A percentile compares a stretch with the other conserved stretches of the same genome.
Evolutionary conservation across 257 asterid genomes (phyloP).

Genomic region (Paraleonurus japonicus): DNA sequence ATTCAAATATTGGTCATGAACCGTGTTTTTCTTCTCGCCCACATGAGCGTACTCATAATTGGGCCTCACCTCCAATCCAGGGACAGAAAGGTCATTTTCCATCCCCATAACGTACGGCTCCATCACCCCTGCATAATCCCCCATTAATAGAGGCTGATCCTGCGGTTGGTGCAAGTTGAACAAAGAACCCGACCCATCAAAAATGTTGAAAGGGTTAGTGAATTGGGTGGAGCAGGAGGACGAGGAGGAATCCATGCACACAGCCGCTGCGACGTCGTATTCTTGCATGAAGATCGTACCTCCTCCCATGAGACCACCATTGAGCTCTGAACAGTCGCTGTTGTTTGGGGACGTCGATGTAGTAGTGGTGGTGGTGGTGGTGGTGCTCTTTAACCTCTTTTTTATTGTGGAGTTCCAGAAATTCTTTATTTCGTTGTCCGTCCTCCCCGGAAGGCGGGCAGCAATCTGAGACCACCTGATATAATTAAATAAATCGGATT

Average conservation of each 20-base stretch:
- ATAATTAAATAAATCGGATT: neutral
- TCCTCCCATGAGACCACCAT: too few relatives aligned
- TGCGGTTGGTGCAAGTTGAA: conserved; percentile 22
- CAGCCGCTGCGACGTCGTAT: conserved; percentile 38
- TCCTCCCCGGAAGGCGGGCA: conserved; percentile 87
- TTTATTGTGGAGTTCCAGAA: conserved; percentile 91
- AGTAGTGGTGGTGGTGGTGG: conserved; percentile 16
- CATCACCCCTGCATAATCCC: conserved; percentile 41
- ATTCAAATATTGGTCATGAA: neutral
- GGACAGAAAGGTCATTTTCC: conserved; percentile 65
- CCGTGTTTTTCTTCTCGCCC: conserved; percentile 30
- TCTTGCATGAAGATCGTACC: conserved; percentile 84
- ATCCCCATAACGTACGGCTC: conserved; percentile 53
- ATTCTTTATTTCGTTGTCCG: conserved; percentile 90
- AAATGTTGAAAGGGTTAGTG: conserved; percentile 42
- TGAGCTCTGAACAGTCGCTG: conserved; percentile 34
- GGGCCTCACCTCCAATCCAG: conserved; percentile 50
- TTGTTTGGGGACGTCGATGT: conserved; percentile 43
- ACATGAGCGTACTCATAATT: conserved; percentile 35
- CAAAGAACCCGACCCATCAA: conserved; percentile 16
- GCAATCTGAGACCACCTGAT: conserved; percentile 95
- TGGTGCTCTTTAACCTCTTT: conserved; percentile 63
- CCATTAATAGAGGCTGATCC: conserved; percentile 35
- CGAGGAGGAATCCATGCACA: conserved; percentile 63
- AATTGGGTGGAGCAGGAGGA: conserved; percentile 53